Conservation (phyloP, 139 green algal genomes). For the Monoraphidium neglectum region DNA sequence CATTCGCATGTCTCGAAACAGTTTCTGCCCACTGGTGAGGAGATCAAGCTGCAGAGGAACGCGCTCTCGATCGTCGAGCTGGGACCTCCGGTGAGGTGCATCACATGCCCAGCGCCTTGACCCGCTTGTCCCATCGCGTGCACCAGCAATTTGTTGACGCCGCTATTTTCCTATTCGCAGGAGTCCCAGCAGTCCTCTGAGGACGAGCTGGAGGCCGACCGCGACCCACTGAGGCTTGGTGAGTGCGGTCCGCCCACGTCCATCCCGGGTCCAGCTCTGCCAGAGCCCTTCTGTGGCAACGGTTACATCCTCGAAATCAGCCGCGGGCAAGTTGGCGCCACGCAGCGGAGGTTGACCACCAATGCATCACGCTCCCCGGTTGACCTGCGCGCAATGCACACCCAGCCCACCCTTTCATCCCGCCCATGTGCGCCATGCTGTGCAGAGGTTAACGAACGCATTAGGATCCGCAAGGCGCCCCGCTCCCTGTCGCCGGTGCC, state of each 20-base stretch:
- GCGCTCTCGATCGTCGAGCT: slow-evolving; percentile 62
- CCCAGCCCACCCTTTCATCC: too few species aligned
- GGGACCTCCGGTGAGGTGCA: background rate
- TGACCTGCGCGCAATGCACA: too few species aligned
- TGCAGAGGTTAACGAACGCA: slow-evolving; percentile 4
- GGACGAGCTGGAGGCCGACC: too few species aligned
- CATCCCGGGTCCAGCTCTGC: too few species aligned
- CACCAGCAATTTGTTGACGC: background rate
- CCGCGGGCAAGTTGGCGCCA: too few species aligned
- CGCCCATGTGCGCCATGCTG: too few species aligned
- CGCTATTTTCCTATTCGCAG: background rate
- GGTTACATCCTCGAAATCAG: too few species aligned
- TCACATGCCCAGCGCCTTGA: background rate
- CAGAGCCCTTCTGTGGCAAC: too few species aligned
- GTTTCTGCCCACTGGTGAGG: slow-evolving; percentile 51
- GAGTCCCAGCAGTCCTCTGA: background rate
- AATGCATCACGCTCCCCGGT: too few species aligned
- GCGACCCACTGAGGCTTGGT: too few species aligned
- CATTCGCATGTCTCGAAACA: background rate
- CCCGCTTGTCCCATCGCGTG: background rate
- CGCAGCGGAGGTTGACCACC: too few species aligned
- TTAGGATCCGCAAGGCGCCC: background rate
- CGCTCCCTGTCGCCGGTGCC: slow-evolving; percentile 5
- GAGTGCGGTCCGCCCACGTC: too few species aligned
- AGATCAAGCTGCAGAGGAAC: slow-evolving; percentile 80